Evolutionary conservation across 2,329 filamentous ascomycete genomes (phyloP).

Genomic region (Ascochyta fabae): DNA sequence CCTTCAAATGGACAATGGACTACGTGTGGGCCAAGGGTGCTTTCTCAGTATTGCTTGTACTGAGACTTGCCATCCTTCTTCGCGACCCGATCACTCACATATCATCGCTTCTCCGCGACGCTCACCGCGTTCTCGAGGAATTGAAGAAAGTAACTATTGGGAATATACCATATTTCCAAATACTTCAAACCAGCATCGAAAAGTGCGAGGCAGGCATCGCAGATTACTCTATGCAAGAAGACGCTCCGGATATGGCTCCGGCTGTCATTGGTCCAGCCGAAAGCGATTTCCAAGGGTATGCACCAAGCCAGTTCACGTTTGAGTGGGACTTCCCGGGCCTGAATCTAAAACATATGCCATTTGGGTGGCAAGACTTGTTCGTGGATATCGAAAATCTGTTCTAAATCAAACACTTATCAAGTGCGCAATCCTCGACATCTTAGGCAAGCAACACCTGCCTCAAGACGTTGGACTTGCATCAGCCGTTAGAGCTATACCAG

Average conservation of each 20-base stretch:
- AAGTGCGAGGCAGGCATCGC: conserved; percentile 57
- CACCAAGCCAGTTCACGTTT: conserved; percentile 63
- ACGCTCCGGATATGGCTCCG: conserved; percentile 2
- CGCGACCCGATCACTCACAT: conserved; percentile 51
- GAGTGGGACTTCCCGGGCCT: conserved; percentile 65
- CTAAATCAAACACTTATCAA: conserved; percentile 9
- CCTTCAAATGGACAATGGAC: conserved; percentile 62
- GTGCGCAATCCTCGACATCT: no score
- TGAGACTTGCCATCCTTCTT: conserved; percentile 60
- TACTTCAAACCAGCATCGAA: conserved; percentile 57
- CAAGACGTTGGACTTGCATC: no score
- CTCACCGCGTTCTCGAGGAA: conserved; percentile 53
- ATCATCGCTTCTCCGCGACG: conserved; percentile 52
- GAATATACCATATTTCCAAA: conserved; percentile 57
- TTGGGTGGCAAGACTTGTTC: conserved; percentile 57
- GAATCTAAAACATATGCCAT: conserved; percentile 58
- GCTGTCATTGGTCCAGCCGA: conserved; percentile 43
- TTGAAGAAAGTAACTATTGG: conserved; percentile 52
- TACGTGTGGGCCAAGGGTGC: conserved; percentile 66
- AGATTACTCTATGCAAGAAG: conserved; percentile 41
- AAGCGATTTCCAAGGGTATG: conserved; percentile 60
- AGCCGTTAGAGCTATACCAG: no score
- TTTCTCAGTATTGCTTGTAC: conserved; percentile 62
- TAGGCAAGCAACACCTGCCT: no score
- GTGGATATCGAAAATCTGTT: conserved; percentile 51